Evolutionary conservation across 2,329 filamentous ascomycete genomes (phyloP), one percentile per base, ranked within the genome.

Genomic region (Phaeosphaeriaceae sp.): DNA sequence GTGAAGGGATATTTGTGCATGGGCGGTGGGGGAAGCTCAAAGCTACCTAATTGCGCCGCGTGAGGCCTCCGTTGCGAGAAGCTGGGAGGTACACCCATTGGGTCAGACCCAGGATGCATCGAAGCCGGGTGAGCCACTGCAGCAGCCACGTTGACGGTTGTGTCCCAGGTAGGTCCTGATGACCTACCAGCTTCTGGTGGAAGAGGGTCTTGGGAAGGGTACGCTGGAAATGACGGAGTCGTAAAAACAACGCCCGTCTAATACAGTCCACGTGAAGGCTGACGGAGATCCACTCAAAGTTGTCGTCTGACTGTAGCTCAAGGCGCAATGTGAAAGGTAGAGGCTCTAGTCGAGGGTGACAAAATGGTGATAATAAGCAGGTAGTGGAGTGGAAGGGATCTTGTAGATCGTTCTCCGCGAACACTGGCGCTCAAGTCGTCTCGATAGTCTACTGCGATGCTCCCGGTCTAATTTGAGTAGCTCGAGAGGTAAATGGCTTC

Each of bases 31-130:
- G 74, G 63, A 51, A 92, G 85, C 71, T 90, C 87, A 73, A 91
- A 91, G 66, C 80, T 85, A 57, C 89, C 89, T 61, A 93, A 84
- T 68, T 85, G 85, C 57, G 86, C 86, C 61, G 89, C 87, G 71
- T 89, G 89, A 72, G 88, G 86, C 77, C 90, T 86, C 71, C 90
- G 86, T 76, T 88, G 84, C 67, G 88, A 86, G 75, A 93, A 88
- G 80, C 89, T 90, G 73, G 85, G 83, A 68, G 85, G 83, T 70
- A 83, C 81, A 76, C 83, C 83, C 80, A 89, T 84, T 75, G 81
- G 80, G 76, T 88, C 86, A 73, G 86, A 78, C 73, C 83, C 82
- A 75, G 85, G 81, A 79, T 86, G 84, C 86, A 89, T 89, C 75
- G 84, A 85, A 74, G 83, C 80, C 74, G 84, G 82, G 70, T 83